phyloP scores from a whole-genome alignment of 192 early-diverging fungal genomes.

The Radiomyces spectabilis region DNA sequence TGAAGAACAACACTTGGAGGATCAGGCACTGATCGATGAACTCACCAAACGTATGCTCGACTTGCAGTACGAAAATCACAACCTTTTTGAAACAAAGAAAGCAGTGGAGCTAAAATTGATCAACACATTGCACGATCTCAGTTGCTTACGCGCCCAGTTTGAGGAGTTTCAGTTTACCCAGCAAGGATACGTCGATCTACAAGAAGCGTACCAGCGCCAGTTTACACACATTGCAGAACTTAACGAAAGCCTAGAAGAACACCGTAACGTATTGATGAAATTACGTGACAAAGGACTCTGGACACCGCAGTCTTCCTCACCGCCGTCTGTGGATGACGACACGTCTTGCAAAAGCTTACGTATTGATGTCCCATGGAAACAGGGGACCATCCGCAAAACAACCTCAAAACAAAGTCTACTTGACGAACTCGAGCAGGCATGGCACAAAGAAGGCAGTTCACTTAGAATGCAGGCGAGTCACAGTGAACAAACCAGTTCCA shows the following conservation, averaged over 20 bases:
- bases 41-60: conserved; percentile 15
- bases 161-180: conserved; percentile 17
- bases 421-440: conserved; percentile 42
- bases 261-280: conserved; percentile 11
- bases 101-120: conserved; percentile 15
- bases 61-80: conserved; percentile 21
- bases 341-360: not conserved
- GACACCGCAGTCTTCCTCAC: not conserved
- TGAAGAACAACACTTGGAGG: conserved; percentile 4
- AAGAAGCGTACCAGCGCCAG: conserved; percentile 21
- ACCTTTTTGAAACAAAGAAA: conserved; percentile 11
- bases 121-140: conserved; percentile 10
- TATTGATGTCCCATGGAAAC: too few relatives aligned
- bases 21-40: conserved; percentile 2
- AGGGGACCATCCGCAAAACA: too few relatives aligned
- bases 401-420: conserved; percentile 31
- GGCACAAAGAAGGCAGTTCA: conserved; percentile 38
- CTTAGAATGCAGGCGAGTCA: too few relatives aligned
- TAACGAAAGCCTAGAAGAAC: conserved; percentile 28
- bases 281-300: conserved; percentile 5
- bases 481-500: not conserved
- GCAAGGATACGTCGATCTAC: conserved; percentile 18
- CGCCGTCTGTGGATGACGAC: not conserved
- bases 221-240: conserved; percentile 22
- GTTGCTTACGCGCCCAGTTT: conserved; percentile 11